Percentiles rank a stretch among this genome's conserved stretches.
These are phyloP conservation scores for Grammothele lineata DNA, from an alignment of 768 basidiomycete species.

Conservation along the genomic window DNA sequence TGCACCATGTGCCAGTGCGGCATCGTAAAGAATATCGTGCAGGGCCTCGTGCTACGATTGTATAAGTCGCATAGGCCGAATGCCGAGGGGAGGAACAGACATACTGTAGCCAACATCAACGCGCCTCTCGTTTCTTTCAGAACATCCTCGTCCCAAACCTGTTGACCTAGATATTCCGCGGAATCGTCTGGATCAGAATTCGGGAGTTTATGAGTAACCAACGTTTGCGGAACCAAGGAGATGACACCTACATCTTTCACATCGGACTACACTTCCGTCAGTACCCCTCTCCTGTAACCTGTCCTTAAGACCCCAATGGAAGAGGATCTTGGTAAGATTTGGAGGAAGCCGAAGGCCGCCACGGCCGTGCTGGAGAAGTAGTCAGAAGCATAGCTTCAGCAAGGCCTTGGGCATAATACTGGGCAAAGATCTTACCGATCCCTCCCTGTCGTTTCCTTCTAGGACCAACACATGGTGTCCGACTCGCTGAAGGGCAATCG, in stretches of 20 bases:
- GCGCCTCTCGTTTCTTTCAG: slow-evolving; percentile 27
- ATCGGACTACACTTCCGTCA: slow-evolving; percentile 18
- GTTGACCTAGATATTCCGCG: slow-evolving; percentile 26
- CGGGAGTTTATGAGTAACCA: no score
- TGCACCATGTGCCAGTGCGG: slow-evolving; percentile 25
- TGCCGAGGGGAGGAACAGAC: slow-evolving; percentile 1
- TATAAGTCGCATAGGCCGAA: not conserved
- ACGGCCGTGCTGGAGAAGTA: slow-evolving; percentile 8
- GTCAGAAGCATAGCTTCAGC: not conserved
- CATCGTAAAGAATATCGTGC: slow-evolving; percentile 28
- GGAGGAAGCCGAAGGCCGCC: slow-evolving; percentile 31
- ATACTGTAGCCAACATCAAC: slow-evolving; percentile 28
- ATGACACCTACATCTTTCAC: slow-evolving; percentile 21
- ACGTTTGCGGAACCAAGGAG: no score
- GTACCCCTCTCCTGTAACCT: slow-evolving; percentile 21
- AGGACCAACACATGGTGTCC: not conserved
- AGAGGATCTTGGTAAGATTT: slow-evolving; percentile 34
- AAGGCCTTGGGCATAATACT: not conserved
- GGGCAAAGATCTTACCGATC: not conserved
- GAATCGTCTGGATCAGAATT: slow-evolving; percentile 18
- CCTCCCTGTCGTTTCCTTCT: not conserved
- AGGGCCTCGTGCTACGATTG: slow-evolving; percentile 30
- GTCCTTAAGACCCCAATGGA: slow-evolving; percentile 32
- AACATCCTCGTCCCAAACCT: slow-evolving; percentile 27
- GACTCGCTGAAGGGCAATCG: not conserved